These are phyloP conservation scores for Yarrowia sp. DNA, from an alignment of 805 yeast species.

Conservation along the genomic window DNA sequence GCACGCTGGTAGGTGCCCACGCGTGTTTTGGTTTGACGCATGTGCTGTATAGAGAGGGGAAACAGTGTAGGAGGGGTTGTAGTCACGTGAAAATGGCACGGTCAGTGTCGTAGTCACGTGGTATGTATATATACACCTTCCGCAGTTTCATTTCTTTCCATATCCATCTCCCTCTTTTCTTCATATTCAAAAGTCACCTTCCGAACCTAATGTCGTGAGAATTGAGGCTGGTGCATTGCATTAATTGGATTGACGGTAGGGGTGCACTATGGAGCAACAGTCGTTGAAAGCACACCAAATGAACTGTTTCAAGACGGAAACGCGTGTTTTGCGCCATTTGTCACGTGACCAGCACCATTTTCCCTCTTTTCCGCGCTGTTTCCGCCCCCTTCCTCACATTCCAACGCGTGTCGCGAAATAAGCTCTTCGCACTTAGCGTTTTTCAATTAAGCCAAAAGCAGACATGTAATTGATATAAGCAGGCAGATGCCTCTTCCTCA, in stretches of 20 bases:
- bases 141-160: no score
- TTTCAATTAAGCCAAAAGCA: conserved; percentile 16
- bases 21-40: conserved; percentile 18
- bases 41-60: neutral
- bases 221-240: conserved; percentile 24
- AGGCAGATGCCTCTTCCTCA: neutral
- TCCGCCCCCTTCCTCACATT: neutral
- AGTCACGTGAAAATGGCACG: neutral
- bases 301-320: no score
- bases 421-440: neutral
- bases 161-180: no score
- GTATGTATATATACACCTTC: no score
- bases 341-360: neutral
- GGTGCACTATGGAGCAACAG: no score
- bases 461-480: conserved; percentile 13
- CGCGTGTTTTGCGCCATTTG: no score
- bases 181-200: no score
- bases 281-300: no score
- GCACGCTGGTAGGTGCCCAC: neutral
- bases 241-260: conserved; percentile 16
- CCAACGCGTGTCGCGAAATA: neutral
- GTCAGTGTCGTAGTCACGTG: no score
- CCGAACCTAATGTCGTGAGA: neutral
- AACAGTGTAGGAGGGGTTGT: neutral
- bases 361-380: neutral